Evolutionary conservation across 2,329 filamentous ascomycete species (phyloP), one percentile per base, ranked within the genome.

Genomic region (Bipolaris victoriae): DNA sequence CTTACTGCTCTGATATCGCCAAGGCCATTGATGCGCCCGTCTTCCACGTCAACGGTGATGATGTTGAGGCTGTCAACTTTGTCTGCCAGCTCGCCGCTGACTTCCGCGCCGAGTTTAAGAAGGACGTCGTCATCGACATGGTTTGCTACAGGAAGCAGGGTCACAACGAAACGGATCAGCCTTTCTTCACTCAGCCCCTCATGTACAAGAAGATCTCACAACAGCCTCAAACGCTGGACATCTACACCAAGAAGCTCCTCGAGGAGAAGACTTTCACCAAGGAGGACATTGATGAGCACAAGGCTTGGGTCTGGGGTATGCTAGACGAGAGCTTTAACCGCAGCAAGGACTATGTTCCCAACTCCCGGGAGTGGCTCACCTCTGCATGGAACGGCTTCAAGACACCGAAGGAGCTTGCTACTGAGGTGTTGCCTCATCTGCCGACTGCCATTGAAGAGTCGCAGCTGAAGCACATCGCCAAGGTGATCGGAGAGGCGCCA

Each of bases 371-470:
- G 80, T 99, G 95, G 95, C 88, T 97, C 68, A 98, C 95, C 7
- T 97, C 93, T 49, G 94, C 95, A 55, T 99, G 95, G 95, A 96
- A 99, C 81, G 94, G 94, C 62, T 98, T 99, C 88, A 98, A 98
- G 83, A 96, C 93, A 31, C 95, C 95, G 71, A 98, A 97, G 84
- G 95, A 99, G 80, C 84, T 99, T 62, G 93, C 94, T 31, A 95
- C 89, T 22, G 95, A 99, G 82, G 88, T 98, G 44, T 84, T 99
- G 49, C 93, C 94, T 49, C 95, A 99, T 81, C 86, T 91, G 69
- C 89, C 92, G 24, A 99, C 95, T 37, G 90, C 88, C 48, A 88
- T 98, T 43, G 88, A 90, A 62, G 75, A 78, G 59, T 84, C 90
- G 63, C 88, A 87, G 13, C 80, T 98, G 60, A 86, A 91, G 77